phyloP scores from a whole-genome alignment of 176 grass and related monocot genomes.

The Oryza coarctata region DNA sequence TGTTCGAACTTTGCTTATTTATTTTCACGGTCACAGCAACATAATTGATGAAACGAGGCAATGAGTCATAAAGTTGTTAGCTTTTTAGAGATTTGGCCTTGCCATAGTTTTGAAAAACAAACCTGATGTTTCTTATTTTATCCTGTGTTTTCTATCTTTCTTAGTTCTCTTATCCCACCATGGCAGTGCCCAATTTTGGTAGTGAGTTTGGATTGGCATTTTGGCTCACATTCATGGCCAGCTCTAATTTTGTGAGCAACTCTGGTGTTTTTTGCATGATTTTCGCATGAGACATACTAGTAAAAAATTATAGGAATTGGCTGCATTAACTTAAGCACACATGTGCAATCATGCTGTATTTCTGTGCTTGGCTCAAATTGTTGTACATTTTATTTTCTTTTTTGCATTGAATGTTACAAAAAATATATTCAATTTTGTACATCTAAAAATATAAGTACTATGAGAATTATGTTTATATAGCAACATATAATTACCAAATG shows the following conservation, averaged over 20 bases:
- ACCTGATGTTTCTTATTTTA: not conserved
- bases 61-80: not conserved
- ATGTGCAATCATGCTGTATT: not conserved
- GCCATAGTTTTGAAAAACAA: not conserved
- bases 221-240: not conserved
- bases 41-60: slow-evolving; percentile 1
- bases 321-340: not conserved
- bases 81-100: not conserved
- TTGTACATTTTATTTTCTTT: not conserved
- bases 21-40: not conserved
- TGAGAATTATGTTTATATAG: not conserved
- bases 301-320: too few species aligned
- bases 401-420: not conserved
- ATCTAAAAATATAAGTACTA: not conserved
- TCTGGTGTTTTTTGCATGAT: not conserved
- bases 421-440: not conserved
- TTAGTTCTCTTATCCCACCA: not conserved
- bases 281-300: not conserved
- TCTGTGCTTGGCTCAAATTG: not conserved
- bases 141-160: not conserved
- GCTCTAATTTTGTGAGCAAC: not conserved
- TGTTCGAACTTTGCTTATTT: not conserved
- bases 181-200: too few species aligned
- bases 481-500: not conserved
- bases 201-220: too few species aligned